Percentiles rank a stretch among this genome's conserved stretches.
Conservation (phyloP, 1,139 yeast species). For the Nakaseomyces nivariensis region DNA sequence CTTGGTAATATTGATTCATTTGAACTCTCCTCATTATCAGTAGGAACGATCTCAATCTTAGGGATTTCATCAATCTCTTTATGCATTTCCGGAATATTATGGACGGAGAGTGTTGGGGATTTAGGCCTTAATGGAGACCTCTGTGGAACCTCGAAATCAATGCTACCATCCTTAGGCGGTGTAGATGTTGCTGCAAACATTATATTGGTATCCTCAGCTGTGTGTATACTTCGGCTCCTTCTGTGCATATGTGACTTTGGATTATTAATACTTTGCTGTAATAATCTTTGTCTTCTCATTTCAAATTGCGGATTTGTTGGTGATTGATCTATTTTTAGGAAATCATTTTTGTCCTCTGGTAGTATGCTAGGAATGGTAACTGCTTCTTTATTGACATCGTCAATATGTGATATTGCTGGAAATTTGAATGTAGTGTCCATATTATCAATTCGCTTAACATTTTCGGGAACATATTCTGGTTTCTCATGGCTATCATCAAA, state of each 20-base stretch:
- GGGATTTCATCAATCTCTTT: neutral
- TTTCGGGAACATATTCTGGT: neutral
- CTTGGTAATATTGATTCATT: neutral
- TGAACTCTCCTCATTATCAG: neutral
- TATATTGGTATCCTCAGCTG: conserved; percentile 7
- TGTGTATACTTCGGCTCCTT: conserved; percentile 16
- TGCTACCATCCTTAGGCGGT: conserved; percentile 5
- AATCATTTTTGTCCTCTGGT: conserved; percentile 10
- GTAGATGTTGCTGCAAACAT: conserved; percentile 9
- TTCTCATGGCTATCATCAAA: conserved; percentile 11
- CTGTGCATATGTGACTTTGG: conserved; percentile 20
- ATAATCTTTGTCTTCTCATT: conserved; percentile 16
- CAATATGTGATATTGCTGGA: conserved; percentile 7
- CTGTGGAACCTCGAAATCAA: conserved; percentile 10
- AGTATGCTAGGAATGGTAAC: neutral
- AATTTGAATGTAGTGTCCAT: conserved; percentile 18
- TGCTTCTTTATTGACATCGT: neutral
- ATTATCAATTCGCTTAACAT: conserved; percentile 6
- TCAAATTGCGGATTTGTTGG: conserved; percentile 13
- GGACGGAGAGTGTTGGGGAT: conserved; percentile 7
- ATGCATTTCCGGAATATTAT: neutral
- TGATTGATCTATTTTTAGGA: conserved; percentile 13
- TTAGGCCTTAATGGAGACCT: conserved; percentile 18
- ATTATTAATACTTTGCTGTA: conserved; percentile 7
- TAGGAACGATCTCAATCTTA: neutral